Evolutionary conservation across 2,329 filamentous ascomycete species (phyloP).

Genomic region (Colletotrichum gloeosporioides): DNA sequence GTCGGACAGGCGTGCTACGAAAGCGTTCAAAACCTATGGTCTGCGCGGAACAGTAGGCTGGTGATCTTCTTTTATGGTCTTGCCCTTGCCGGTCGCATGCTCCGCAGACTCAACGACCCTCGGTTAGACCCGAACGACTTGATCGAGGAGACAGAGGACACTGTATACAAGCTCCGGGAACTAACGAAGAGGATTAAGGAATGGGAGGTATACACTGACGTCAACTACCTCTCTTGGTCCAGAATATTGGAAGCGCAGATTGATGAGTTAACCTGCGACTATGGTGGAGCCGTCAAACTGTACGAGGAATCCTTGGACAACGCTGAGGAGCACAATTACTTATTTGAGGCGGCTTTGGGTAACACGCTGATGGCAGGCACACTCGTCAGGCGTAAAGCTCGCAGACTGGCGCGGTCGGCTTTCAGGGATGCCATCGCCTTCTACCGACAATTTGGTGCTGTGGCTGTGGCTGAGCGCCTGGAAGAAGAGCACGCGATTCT

Average conservation of each 20-base stretch:
- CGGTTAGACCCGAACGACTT: slow-evolving; percentile 47
- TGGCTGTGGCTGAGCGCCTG: slow-evolving; percentile 71
- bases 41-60: slow-evolving; percentile 61
- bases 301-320: slow-evolving; percentile 79
- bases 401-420: slow-evolving; percentile 72
- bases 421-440: slow-evolving; percentile 71
- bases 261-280: slow-evolving; percentile 63
- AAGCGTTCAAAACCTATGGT: slow-evolving; percentile 59
- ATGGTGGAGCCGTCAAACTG: slow-evolving; percentile 62
- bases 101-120: slow-evolving; percentile 55
- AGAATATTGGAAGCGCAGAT: slow-evolving; percentile 72
- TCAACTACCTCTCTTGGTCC: slow-evolving; percentile 77
- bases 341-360: slow-evolving; percentile 75
- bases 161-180: slow-evolving; percentile 57
- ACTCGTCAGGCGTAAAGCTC: slow-evolving; percentile 68
- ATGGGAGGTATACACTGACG: slow-evolving; percentile 67
- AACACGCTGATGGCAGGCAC: slow-evolving; percentile 78
- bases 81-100: slow-evolving; percentile 56
- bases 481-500: slow-evolving; percentile 72
- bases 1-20: slow-evolving; percentile 57
- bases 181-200: slow-evolving; percentile 67
- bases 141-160: slow-evolving; percentile 47
- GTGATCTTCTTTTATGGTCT: slow-evolving; percentile 67
- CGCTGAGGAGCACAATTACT: slow-evolving; percentile 68
- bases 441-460: slow-evolving; percentile 72